Evolutionary conservation across 1,284 basidiomycete genomes (phyloP), one percentile per base, ranked within the genome.

Genomic region (Pholiota adiposa): DNA sequence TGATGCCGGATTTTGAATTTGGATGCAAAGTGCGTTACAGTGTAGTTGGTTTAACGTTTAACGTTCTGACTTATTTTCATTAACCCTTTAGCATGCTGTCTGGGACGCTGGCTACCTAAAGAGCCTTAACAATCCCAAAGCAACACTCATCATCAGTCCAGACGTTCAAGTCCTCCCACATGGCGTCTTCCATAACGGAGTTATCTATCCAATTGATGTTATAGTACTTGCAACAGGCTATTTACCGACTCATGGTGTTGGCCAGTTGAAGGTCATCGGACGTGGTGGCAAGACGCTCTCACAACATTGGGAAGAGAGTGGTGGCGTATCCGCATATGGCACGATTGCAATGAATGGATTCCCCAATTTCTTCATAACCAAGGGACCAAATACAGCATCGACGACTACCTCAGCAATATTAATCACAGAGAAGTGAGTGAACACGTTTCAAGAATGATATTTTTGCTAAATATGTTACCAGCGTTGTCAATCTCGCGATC

Each of bases 1-100:
- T 46, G 43, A 46, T 25, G 43, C 43, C 43, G 12, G 43, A 46
- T 46, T 46, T 46, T 46, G 43, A 46, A 23, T 46, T 46, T 46
- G 43, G 43, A 18, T 46, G 43, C 19, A 46, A 46, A 16, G 43
- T 46, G 25, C 23, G 23, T 46, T 27, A 23, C 19, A 21, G 8
- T 40, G 19, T 43, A 16, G 2, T 6, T 40, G 38, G n/a, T n/a
- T n/a, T n/a, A n/a, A n/a, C n/a, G n/a, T n/a, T n/a, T n/a, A n/a
- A n/a, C n/a, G n/a, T n/a, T n/a, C n/a, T n/a, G n/a, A n/a, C n/a
- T n/a, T n/a, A n/a, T n/a, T n/a, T n/a, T n/a, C n/a, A n/a, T n/a
- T n/a, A n/a, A n/a, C n/a, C n/a, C n/a, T n/a, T n/a, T 46, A 46
- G 43, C 43, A 46, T 46, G 43, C 43, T 2, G 43, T 46, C 3